These are phyloP conservation scores for Artomyces pyxidatus DNA, from an alignment of 768 basidiomycete genomes.

Conservation along the genomic window DNA sequence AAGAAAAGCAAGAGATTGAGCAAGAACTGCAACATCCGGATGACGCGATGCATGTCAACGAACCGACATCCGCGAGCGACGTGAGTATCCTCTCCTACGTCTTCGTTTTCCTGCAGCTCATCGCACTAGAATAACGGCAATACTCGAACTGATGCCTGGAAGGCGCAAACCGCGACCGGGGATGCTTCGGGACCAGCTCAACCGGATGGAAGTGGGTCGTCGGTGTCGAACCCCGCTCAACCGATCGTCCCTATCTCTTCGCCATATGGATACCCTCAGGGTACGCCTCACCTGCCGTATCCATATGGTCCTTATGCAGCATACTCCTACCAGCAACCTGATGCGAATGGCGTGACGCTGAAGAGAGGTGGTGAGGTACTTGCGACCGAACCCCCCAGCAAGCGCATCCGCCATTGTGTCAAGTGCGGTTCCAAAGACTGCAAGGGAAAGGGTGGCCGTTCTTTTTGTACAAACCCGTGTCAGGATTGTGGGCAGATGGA, in stretches of 20 bases:
- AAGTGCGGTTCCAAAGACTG: conserved; percentile 79
- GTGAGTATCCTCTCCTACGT: background rate
- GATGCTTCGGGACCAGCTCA: background rate
- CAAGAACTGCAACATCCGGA: conserved; percentile 1
- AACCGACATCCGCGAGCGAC: background rate
- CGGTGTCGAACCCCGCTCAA: conserved; percentile 5
- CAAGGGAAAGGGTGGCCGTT: conserved; percentile 74
- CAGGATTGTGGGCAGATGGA: conserved; percentile 80
- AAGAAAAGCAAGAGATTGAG: conserved; percentile 18
- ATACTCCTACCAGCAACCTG: conserved; percentile 20
- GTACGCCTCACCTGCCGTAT: conserved; percentile 27
- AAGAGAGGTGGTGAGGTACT: conserved; percentile 7
- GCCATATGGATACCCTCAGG: conserved; percentile 16
- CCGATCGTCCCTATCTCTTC: conserved; percentile 1
- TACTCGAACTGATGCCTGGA: background rate
- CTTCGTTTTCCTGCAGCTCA: background rate
- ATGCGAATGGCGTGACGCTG: conserved; percentile 15
- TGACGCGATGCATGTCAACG: conserved; percentile 14
- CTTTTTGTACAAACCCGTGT: conserved; percentile 65
- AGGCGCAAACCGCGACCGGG: background rate
- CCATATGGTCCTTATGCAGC: conserved; percentile 29
- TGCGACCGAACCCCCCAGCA: conserved; percentile 30
- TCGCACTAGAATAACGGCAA: background rate
- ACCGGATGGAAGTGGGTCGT: too few species aligned
- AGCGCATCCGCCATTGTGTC: conserved; percentile 71